Percentiles rank a stretch among this genome's conserved stretches.
Evolutionary conservation across 257 asterid genomes (phyloP).

Genomic region (Przewalskia tangutica): DNA sequence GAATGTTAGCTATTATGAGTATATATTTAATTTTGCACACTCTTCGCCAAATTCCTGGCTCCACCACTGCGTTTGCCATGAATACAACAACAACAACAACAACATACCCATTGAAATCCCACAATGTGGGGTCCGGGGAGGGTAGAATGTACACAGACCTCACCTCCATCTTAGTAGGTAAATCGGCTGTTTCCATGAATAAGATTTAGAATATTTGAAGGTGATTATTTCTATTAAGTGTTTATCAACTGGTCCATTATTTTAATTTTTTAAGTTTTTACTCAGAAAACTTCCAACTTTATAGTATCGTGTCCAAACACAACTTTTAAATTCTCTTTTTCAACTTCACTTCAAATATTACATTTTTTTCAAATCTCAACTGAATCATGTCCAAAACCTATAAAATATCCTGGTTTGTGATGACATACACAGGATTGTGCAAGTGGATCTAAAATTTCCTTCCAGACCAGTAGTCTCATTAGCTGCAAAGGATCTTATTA

Average conservation of each 20-base stretch:
- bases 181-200: no score
- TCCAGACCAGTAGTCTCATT: constrained; percentile 73
- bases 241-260: background rate
- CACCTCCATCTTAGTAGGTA: no score
- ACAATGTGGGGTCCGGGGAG: no score
- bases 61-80: background rate
- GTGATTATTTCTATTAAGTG: background rate
- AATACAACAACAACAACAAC: no score
- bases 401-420: background rate
- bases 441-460: constrained; percentile 91
- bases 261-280: background rate
- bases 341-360: background rate
- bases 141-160: no score
- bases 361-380: background rate
- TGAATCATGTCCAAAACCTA: background rate
- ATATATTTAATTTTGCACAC: no score
- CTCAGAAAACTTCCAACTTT: background rate
- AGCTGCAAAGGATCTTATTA: constrained; percentile 84
- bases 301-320: background rate
- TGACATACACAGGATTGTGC: constrained; percentile 56
- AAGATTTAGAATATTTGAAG: background rate
- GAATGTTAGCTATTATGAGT: no score
- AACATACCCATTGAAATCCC: no score
- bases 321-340: background rate
- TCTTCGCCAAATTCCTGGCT: no score